A percentile compares a stretch with the other conserved stretches of the same genome.
Conservation (phyloP, 768 basidiomycete species). For the Serpula lacrymans region DNA sequence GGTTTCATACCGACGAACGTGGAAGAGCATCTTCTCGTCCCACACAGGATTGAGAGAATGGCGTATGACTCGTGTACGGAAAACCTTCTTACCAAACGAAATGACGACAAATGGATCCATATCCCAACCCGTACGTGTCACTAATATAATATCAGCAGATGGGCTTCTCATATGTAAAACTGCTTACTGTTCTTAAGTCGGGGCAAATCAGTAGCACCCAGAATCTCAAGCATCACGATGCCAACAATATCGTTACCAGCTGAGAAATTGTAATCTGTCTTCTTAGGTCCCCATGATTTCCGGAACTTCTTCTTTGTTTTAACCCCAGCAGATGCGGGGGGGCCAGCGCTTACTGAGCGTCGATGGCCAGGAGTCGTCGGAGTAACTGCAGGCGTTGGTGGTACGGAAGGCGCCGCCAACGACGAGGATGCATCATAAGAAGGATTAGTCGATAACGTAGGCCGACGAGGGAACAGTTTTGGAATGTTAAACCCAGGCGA, state of each 20-base stretch:
- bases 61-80: conserved; percentile 85
- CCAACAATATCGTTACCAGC: conserved; percentile 75
- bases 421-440: conserved; percentile 15
- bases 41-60: conserved; percentile 84
- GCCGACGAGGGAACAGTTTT: conserved; percentile 33
- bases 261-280: conserved; percentile 54
- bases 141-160: conserved; percentile 30
- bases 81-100: conserved; percentile 96
- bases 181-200: conserved; percentile 80
- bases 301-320: conserved; percentile 35
- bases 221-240: conserved; percentile 93
- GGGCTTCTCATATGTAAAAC: conserved; percentile 1
- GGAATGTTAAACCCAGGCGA: conserved; percentile 26
- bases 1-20: conserved; percentile 85
- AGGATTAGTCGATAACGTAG: conserved; percentile 25
- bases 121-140: conserved; percentile 87
- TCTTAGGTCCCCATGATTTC: conserved; percentile 38
- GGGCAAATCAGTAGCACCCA: conserved; percentile 80
- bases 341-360: conserved; percentile 29
- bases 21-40: conserved; percentile 96
- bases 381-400: conserved; percentile 16
- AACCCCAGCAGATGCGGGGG: conserved; percentile 13
- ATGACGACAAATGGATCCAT: conserved; percentile 98
- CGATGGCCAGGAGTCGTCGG: conserved; percentile 22
- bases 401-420: background rate